Evolutionary conservation across 306 rosid genomes (phyloP).

Genomic region (Ammopiptanthus mongolicus): DNA sequence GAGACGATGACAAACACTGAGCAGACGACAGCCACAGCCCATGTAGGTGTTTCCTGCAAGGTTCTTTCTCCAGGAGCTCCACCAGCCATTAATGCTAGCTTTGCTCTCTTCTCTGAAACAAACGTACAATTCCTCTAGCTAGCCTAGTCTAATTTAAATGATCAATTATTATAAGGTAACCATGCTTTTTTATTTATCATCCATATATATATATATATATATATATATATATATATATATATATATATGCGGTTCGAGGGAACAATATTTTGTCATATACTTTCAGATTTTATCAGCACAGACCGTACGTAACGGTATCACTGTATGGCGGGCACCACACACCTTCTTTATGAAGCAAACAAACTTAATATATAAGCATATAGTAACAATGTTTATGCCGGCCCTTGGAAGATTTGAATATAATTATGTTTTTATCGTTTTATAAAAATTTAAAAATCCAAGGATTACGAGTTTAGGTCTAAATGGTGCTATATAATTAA

Average conservation of each 20-base stretch:
- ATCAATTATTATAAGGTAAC: neutral
- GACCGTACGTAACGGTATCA: neutral
- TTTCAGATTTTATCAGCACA: conserved; percentile 1
- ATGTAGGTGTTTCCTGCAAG: conserved; percentile 58
- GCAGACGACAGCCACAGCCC: conserved; percentile 75
- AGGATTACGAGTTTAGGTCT: too few species aligned
- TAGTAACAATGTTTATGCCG: conserved; percentile 19
- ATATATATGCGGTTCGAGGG: neutral
- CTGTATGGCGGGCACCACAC: neutral
- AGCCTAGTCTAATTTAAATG: neutral
- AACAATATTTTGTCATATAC: conserved; percentile 20
- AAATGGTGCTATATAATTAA: too few species aligned
- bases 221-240: too few species aligned
- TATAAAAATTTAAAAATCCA: neutral
- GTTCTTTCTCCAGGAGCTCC: conserved; percentile 36
- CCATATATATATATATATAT: too few species aligned
- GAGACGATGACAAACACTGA: conserved; percentile 50
- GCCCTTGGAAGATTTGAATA: conserved; percentile 18
- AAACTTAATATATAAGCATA: neutral
- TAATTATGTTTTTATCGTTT: neutral
- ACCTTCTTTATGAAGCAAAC: neutral
- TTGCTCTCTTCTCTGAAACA: neutral
- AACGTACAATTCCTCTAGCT: neutral
- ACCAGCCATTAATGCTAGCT: conserved; percentile 33
- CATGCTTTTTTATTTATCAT: too few species aligned